These are phyloP conservation scores for Mytilinidion resinicola DNA, from an alignment of 495 filamentous ascomycete species.

Conservation along the genomic window DNA sequence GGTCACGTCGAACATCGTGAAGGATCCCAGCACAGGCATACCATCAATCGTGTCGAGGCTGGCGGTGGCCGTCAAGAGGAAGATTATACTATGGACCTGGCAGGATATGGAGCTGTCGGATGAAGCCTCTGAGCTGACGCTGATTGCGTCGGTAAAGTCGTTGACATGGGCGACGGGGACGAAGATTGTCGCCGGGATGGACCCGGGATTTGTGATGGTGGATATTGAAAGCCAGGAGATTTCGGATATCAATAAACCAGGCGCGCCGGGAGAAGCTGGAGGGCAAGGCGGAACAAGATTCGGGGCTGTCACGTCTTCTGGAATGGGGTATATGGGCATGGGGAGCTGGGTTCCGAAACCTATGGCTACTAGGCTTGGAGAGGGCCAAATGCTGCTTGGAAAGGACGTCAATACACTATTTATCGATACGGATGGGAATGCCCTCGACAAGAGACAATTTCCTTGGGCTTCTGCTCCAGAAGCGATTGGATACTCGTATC, in stretches of 20 bases:
- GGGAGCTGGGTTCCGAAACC: conserved; percentile 86
- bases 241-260: conserved; percentile 72
- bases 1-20: conserved; percentile 88
- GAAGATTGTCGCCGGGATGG: conserved; percentile 78
- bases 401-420: conserved; percentile 97
- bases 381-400: conserved; percentile 79
- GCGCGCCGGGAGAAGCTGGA: conserved; percentile 61
- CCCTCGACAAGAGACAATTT: conserved; percentile 77
- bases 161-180: conserved; percentile 86
- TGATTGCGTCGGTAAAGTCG: conserved; percentile 72
- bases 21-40: conserved; percentile 77
- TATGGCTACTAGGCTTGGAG: conserved; percentile 70
- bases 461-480: conserved; percentile 88
- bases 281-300: conserved; percentile 58
- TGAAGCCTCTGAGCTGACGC: conserved; percentile 67
- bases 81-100: conserved; percentile 88
- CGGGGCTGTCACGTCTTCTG: conserved; percentile 60
- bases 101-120: conserved; percentile 80
- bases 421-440: conserved; percentile 73
- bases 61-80: conserved; percentile 86
- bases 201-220: conserved; percentile 79
- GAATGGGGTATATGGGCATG: conserved; percentile 94
- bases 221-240: conserved; percentile 67
- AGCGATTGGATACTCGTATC: conserved; percentile 89
- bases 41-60: conserved; percentile 84